Conservation (phyloP, 2,329 filamentous ascomycete species). For the Hymenoscyphus repandus region DNA sequence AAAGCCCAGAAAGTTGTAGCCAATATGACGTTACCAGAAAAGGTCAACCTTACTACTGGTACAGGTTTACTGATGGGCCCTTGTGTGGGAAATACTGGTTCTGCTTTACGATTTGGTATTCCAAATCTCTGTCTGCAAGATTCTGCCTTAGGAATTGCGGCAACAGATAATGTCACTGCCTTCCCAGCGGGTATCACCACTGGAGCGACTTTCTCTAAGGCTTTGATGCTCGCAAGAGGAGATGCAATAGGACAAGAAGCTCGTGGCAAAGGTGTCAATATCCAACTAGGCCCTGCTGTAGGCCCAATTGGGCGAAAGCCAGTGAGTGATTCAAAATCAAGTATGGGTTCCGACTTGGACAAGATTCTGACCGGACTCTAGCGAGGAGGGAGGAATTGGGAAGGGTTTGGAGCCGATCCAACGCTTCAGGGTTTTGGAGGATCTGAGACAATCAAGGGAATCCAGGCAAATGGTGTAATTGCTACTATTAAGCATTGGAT, state of each 20-base stretch:
- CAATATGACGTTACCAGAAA: conserved; percentile 75
- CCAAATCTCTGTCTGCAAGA: conserved; percentile 69
- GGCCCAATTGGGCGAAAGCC: conserved; percentile 69
- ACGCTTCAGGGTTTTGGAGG: conserved; percentile 52
- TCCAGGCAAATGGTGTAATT: conserved; percentile 52
- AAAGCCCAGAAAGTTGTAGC: conserved; percentile 65
- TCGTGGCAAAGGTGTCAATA: conserved; percentile 66
- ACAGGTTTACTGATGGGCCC: conserved; percentile 56
- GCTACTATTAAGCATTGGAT: conserved; percentile 53
- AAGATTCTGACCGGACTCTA: no score
- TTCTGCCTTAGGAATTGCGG: conserved; percentile 64
- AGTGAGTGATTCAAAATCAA: no score
- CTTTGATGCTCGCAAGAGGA: conserved; percentile 62
- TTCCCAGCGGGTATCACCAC: conserved; percentile 77
- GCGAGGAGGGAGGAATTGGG: conserved; percentile 69
- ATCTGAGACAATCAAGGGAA: conserved; percentile 48
- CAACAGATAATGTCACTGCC: conserved; percentile 68
- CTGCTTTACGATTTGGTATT: conserved; percentile 63
- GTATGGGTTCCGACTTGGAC: no score
- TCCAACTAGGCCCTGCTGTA: conserved; percentile 61
- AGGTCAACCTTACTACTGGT: conserved; percentile 71
- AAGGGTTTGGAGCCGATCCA: conserved; percentile 67
- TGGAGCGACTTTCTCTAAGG: conserved; percentile 71
- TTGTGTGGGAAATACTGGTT: conserved; percentile 74
- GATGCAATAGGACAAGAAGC: conserved; percentile 67